Evolutionary conservation across 768 basidiomycete genomes (phyloP), one percentile per base, ranked within the genome.

Genomic region (Pulveroboletus ravenelii): DNA sequence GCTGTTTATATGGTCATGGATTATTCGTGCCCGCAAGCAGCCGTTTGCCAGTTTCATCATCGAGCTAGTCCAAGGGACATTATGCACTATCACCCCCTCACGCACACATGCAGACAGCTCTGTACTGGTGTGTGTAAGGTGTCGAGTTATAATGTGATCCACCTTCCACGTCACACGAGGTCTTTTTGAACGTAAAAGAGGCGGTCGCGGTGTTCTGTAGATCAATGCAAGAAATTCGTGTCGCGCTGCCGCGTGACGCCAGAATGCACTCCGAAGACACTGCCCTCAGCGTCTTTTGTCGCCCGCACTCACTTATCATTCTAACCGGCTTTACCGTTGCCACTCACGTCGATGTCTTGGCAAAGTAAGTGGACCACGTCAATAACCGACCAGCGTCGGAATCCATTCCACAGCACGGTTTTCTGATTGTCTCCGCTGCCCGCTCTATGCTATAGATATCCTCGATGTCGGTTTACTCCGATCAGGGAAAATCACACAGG

Each of bases 401-500:
- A 36, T 31, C 23, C 13, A 20, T 27, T n/a, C 23, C 23, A 18
- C 13, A 37, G 10, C 34, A 9, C 14, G 27, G 13, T 31, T 29
- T 6, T 53, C 53, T 41, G 42, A 47, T 45, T 1, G 31, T 31
- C n/a, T 30, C 14, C 23, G 27, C 36, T 42, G 34, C n/a, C 13
- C 39, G 15, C 10, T 34, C 3, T 20, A 17, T 23, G n/a, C 31
- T 25, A 27, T 62, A 93, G 91, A 77, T 54, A 90, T 91, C 72
- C 87, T 93, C 69, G 88, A 93, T 67, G 74, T 72, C 62, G 82
- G 89, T 67, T 81, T 94, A 50, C 67, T 94, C 59, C 87, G 81
- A 32, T 83, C 72, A 54, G 82, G 80, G 57, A 89, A 82, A 70
- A 72, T 95, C 63, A n/a, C 72, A 23, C 78, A 79, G 60, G 93